phyloP scores from a whole-genome alignment of 805 yeast genomes.

The Lipomyces yamanashiensis region DNA sequence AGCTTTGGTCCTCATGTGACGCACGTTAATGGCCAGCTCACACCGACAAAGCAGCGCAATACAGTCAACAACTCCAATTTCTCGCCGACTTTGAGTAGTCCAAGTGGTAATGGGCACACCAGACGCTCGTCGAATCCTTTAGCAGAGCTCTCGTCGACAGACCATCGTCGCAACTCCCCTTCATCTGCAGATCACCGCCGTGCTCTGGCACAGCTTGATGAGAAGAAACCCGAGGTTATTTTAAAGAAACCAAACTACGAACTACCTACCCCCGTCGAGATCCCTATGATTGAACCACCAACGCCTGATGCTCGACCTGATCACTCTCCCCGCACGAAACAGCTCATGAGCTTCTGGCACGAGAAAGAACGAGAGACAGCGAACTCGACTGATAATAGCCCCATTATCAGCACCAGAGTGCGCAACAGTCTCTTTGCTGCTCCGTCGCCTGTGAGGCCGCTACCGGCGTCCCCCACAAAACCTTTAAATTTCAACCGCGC shows the following conservation, averaged over 20 bases:
- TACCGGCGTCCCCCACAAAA: constrained; percentile 18
- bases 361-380: constrained; percentile 27
- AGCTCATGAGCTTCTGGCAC: constrained; percentile 30
- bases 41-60: constrained; percentile 10
- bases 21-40: constrained; percentile 12
- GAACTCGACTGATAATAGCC: constrained; percentile 9
- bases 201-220: constrained; percentile 7
- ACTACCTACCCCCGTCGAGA: background rate
- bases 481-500: constrained; percentile 2
- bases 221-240: background rate
- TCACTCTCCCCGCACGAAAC: constrained; percentile 16
- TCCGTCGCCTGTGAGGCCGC: constrained; percentile 4
- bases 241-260: constrained; percentile 6
- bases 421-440: constrained; percentile 24
- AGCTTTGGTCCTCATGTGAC: constrained; percentile 7
- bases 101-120: background rate
- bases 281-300: background rate
- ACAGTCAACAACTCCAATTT: background rate
- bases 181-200: constrained; percentile 30
- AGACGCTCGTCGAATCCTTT: constrained; percentile 20
- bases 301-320: background rate
- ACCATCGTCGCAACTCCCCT: constrained; percentile 33
- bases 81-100: background rate
- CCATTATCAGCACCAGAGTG: constrained; percentile 13
- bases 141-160: constrained; percentile 23